Evolutionary conservation across 2,329 filamentous ascomycete species (phyloP), one percentile per base, ranked within the genome.

Genomic region (Teratosphaeria gauchensis): DNA sequence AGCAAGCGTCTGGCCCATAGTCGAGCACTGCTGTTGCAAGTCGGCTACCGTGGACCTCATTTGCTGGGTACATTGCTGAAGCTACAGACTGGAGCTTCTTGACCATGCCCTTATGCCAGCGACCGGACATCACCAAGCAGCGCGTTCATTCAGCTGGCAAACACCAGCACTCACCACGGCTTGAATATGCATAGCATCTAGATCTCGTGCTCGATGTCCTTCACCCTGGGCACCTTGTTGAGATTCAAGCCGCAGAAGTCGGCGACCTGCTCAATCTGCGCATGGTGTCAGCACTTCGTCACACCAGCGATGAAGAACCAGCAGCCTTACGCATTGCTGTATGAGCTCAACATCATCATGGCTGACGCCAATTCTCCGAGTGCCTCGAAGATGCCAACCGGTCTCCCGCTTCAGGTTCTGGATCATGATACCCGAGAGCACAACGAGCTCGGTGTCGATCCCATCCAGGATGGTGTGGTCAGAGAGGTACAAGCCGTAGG

Each of bases 401-500:
- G 81, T 80, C 66, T 82, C 78, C 0, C 73, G 69, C 0, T 69
- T 70, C 19, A 84, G 66, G 59, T 84, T 84, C 65, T 84, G 82
- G 5, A 80, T 80, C 78, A 84, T 81, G 58, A 85, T 84, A 1
- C 77, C 79, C 2, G 76, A 71, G 2, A 84, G 68, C 1, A 82
- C 79, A 0, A 82, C 76, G 8, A 84, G 69, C 63, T 84, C 78
- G 1, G 82, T 83, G 54, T 83, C 82, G 3, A 81, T 59, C 9
- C 79, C 78, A 19, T 78, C 77, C 3, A 84, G 68, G 9, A 84
- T 78, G 62, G 74, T 77, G 30, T 82, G 78, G 66, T 84, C 81
- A 9, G 78, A 79, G 0, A 85, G 75, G 62, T 80, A 84, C 11
- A 84, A 71, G 0, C 82, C 82, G 60, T 84, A 84, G 0, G 80